Conservation (phyloP, 495 filamentous ascomycete species). For the Penicillium simplicissimum region DNA sequence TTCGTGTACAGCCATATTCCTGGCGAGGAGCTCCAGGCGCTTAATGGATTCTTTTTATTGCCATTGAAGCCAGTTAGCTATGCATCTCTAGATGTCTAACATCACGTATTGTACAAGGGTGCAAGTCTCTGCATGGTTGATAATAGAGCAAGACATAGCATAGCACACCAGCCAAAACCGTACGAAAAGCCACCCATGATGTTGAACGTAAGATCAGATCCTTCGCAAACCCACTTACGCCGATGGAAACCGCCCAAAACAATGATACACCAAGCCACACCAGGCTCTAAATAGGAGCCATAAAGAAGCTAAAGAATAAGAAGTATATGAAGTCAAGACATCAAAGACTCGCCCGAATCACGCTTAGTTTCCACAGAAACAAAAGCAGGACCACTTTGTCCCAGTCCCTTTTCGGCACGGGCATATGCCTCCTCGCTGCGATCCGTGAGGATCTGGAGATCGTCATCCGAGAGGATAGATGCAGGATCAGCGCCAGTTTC, state of each 20-base stretch:
- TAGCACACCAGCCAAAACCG: neutral
- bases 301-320: slow-evolving; percentile 1
- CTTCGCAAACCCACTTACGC: neutral
- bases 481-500: slow-evolving; percentile 52
- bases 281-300: neutral
- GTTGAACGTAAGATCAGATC: neutral
- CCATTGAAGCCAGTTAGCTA: neutral
- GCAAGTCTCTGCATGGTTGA: neutral
- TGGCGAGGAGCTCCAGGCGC: slow-evolving; percentile 41
- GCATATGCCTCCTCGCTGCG: slow-evolving; percentile 83
- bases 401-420: slow-evolving; percentile 71
- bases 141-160: neutral
- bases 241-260: neutral
- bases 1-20: slow-evolving; percentile 40
- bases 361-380: slow-evolving; percentile 46
- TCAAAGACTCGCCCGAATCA: slow-evolving; percentile 33
- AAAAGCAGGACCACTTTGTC: slow-evolving; percentile 44
- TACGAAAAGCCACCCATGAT: neutral
- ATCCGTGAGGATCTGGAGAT: slow-evolving; percentile 79
- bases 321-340: slow-evolving; percentile 25
- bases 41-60: slow-evolving; percentile 29
- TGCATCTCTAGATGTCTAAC: slow-evolving; percentile 3
- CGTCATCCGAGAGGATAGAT: slow-evolving; percentile 70
- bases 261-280: neutral
- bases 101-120: slow-evolving; percentile 5